Evolutionary conservation across 2,329 filamentous ascomycete genomes (phyloP), one percentile per base, ranked within the genome.

Genomic region (Ophiostoma quercus): DNA sequence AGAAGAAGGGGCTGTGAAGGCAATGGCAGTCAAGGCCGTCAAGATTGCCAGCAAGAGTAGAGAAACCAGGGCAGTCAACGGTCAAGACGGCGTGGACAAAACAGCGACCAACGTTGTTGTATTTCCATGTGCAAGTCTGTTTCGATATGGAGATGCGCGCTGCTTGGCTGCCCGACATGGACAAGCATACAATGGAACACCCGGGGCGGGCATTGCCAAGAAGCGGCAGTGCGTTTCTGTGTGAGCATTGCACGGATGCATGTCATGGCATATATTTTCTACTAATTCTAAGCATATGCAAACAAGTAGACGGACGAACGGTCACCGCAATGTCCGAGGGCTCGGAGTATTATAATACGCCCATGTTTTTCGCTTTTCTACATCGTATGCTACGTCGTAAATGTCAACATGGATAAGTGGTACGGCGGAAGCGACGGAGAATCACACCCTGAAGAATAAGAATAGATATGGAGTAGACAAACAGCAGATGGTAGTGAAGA

Each of bases 171-270:
- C 11, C 51, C 51, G 51, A 57, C 51, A 57, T 22, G 51, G 22
- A 25, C 51, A 41, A 41, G 39, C 39, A 41, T 41, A 14, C 11
- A 9, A 57, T 57, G 51, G 51, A 29, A 57, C 51, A 25, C 51
- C 47, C 51, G 51, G 51, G 16, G 22, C 51, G 51, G 51, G 22
- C 51, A 54, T 57, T 57, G n/a, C 51, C 51, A 57, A 57, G 22
- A 57, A 12, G 22, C 51, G 22, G 51, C 51, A 57, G 51, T 29
- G 25, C 12, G 51, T 47, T 47, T 19, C 7, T n/a, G 25, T 29
- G 25, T 29, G 25, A 34, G 34, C 8, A 4, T n/a, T 51, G 19
- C 7, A 22, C 47, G 14, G 14, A 22, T 57, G 22, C 8, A 57
- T 29, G n/a, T 57, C 11, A 22, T 22, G 22, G 51, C 16, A 57